Evolutionary conservation across 345 rosid species (phyloP), one percentile per base, ranked within the genome.

Genomic region (Dipteronia sinensis): DNA sequence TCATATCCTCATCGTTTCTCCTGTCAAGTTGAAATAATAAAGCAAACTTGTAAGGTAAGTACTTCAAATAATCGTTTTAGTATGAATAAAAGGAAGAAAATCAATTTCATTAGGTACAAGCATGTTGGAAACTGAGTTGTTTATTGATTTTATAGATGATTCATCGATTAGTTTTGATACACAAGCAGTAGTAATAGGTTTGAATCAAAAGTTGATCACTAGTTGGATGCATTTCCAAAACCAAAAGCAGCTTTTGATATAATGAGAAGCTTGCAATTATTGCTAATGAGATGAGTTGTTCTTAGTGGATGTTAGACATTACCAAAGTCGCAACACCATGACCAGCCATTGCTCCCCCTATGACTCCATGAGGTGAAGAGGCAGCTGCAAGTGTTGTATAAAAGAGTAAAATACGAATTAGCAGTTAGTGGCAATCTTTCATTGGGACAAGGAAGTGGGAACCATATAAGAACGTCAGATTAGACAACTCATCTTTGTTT

Each of bases 281-380:
- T 31, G 3, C 34, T 3, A 31, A 31, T 5, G 65, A 47, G 4
- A 10, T 38, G 38, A 79, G 40, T 40, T 64, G 69, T 27, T 65
- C 2, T 11, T 31, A 20, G 42, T 29, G 69, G 38, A 69, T 67
- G 65, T 49, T 67, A 79, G 15, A 44, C 62, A 65, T 87, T 84
- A 95, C 98, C 88, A 96, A 79, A 81, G 98, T 93, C 22, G 97
- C 99, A 75, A 86, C 90, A 68, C 90, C 93, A 46, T 96, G 99
- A 62, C 98, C 99, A n/a, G 97, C 97, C 82, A 96, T 77, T 80
- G 98, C 88, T 78, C 99, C 99, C 7, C 78, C 90, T 22, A 95
- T 88, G 85, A 95, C 97, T 86, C 99, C 99, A 75, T 90, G 92
- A 55, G 99, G 99, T 13, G 98, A 96, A 73, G 98, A 91, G 46